phyloP scores from a whole-genome alignment of 1,284 basidiomycete genomes.

The Marasmius tenuissimus region DNA sequence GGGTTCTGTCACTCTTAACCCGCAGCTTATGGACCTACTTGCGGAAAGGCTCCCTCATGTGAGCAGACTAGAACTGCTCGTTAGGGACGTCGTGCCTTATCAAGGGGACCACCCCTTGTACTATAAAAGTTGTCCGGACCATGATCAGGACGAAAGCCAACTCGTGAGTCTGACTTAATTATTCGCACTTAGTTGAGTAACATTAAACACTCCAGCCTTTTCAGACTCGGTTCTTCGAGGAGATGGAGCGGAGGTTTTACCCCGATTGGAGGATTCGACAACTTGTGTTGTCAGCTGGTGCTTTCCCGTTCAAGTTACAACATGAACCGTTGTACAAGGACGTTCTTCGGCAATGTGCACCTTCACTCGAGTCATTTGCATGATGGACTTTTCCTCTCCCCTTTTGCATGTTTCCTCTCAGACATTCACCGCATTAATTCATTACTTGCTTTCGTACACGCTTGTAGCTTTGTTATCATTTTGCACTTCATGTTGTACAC shows the following conservation, averaged over 20 bases:
- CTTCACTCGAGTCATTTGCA: conserved; percentile 8
- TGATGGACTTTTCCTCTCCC: not conserved
- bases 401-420: not conserved
- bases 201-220: not conserved
- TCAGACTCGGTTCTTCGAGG: conserved; percentile 6
- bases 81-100: conserved; percentile 32
- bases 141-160: conserved; percentile 17
- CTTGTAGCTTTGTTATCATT: not conserved
- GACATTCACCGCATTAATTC: not conserved
- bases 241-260: conserved; percentile 9
- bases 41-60: conserved; percentile 31
- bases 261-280: conserved; percentile 8
- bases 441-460: not conserved
- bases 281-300: conserved; percentile 6
- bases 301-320: conserved; percentile 9
- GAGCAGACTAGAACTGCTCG: conserved; percentile 32
- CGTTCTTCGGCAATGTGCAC: conserved; percentile 8
- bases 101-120: conserved; percentile 25
- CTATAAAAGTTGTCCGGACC: conserved; percentile 16
- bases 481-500: not conserved
- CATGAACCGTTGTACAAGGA: conserved; percentile 1
- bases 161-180: not conserved
- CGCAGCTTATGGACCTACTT: conserved; percentile 37
- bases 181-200: not conserved
- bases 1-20: conserved; percentile 36